Conservation (phyloP, 176 grass and related monocot genomes). For the Juncus effusus region DNA sequence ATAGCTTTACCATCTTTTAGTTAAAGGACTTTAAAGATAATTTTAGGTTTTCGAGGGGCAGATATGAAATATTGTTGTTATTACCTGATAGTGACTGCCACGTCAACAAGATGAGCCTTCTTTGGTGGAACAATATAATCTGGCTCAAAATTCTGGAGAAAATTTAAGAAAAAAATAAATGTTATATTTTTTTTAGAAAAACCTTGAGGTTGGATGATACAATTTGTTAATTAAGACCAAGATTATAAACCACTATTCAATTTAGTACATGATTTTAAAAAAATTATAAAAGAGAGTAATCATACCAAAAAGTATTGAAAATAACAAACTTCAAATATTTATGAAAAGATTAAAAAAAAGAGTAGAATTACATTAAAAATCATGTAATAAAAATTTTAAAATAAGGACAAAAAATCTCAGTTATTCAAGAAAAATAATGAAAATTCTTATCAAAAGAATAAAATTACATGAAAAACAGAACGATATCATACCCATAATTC, state of each 20-base stretch:
- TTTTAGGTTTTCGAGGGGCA: no score
- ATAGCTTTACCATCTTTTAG: no score
- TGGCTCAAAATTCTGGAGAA: constrained; percentile 65
- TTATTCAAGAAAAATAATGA: no score
- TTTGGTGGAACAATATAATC: constrained; percentile 61
- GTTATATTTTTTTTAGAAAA: no score
- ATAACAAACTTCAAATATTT: constrained; percentile 2
- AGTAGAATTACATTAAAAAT: no score
- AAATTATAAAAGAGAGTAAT: neutral
- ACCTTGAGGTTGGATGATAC: no score
- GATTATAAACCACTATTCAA: neutral
- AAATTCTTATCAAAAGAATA: no score
- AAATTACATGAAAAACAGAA: no score
- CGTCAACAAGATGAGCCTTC: constrained; percentile 50
- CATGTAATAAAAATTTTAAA: no score
- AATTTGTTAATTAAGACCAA: no score
- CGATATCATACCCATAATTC: neutral
- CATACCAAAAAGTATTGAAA: constrained; percentile 1
- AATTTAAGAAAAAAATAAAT: neutral
- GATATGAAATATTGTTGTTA: neutral
- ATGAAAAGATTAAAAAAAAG: constrained; percentile 17
- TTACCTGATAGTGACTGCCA: constrained; percentile 60
- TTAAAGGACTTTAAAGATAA: no score
- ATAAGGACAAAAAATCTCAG: no score
- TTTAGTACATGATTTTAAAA: constrained; percentile 5